Percentiles rank a stretch among this genome's conserved stretches.
Evolutionary conservation across 768 basidiomycete genomes (phyloP).

Genomic region (Tephrocybe sp.): DNA sequence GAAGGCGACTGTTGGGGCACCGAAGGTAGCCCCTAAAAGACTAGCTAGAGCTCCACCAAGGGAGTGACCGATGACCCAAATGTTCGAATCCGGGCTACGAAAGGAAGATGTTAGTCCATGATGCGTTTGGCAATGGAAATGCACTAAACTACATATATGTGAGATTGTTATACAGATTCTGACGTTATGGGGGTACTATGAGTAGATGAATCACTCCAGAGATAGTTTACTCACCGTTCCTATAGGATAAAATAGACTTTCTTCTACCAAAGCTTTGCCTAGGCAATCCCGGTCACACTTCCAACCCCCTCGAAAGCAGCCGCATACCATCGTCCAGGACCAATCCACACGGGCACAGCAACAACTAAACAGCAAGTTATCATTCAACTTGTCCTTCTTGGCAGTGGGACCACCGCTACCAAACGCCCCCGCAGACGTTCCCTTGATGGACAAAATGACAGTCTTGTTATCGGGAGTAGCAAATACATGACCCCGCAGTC

Average conservation of each 20-base stretch:
- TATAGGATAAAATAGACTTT: slow-evolving; percentile 86
- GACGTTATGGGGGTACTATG: slow-evolving; percentile 4
- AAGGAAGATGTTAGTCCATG: neutral
- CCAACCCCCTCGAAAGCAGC: slow-evolving; percentile 77
- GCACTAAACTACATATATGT: slow-evolving; percentile 73
- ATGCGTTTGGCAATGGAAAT: neutral
- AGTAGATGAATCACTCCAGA: slow-evolving; percentile 1
- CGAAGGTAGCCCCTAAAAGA: slow-evolving; percentile 86
- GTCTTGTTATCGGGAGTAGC: slow-evolving; percentile 81
- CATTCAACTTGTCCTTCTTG: slow-evolving; percentile 91
- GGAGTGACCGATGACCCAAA: slow-evolving; percentile 85
- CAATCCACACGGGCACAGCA: slow-evolving; percentile 93
- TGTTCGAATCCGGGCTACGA: slow-evolving; percentile 67
- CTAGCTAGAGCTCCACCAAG: slow-evolving; percentile 74
- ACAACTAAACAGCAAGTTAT: slow-evolving; percentile 90
- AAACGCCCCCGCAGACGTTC: slow-evolving; percentile 78
- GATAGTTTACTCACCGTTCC: slow-evolving; percentile 62
- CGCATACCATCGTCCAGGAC: slow-evolving; percentile 93
- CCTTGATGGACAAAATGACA: slow-evolving; percentile 88
- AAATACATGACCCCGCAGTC: slow-evolving; percentile 90
- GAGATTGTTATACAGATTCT: slow-evolving; percentile 95
- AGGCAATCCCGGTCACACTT: slow-evolving; percentile 82
- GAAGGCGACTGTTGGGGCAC: slow-evolving; percentile 82
- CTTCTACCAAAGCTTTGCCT: slow-evolving; percentile 68
- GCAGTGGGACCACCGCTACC: slow-evolving; percentile 80